Evolutionary conservation across 2,329 filamentous ascomycete species (phyloP), one percentile per base, ranked within the genome.

Genomic region (Penicillium sp.): DNA sequence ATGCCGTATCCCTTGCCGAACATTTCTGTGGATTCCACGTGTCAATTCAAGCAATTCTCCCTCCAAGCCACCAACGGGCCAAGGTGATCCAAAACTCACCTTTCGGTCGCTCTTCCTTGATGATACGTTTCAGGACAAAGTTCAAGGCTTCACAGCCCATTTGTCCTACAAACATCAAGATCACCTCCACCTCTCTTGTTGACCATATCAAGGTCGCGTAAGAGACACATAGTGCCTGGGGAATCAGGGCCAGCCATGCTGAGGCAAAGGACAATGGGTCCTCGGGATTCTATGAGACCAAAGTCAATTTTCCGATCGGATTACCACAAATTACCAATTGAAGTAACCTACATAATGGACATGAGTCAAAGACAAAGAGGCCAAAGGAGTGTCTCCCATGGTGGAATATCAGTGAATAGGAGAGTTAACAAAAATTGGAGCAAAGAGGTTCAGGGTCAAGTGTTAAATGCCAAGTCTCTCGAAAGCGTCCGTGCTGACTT

Each of bases 1-100:
- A 99, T 99, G 65, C 94, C 95, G 70, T 99, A 99, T 60, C 94
- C 94, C 73, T 96, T 96, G 52, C 91, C 84, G 68, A 92, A 86
- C 79, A 87, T 84, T 73, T 84, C 83, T 86, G 38, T 34, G 16
- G 16, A 47, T 35, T 41, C 30, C 50, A 53, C 23, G 50, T 41
- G n/a, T 27, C 10, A 42, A 36, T 55, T 27, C 13, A 49, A 34
- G 34, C 26, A 18, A 19, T 23, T 27, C 18, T 13, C 29, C 8
- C 36, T 34, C n/a, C 39, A n/a, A 34, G 29, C n/a, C 26, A 39
- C 30, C 32, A 14, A 14, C 27, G 26, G 3, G 10, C 13, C 36
- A n/a, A 39, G 14, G n/a, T 14, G 7, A 18, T 29, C 11, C 7
- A 38, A 4, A 23, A 74, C 81, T 79, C 87, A 84, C 88, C 88